Percentiles rank a stretch among this genome's conserved stretches.
These are phyloP conservation scores for Fusarium globosum DNA, from an alignment of 2,329 filamentous ascomycete genomes.

Conservation along the genomic window DNA sequence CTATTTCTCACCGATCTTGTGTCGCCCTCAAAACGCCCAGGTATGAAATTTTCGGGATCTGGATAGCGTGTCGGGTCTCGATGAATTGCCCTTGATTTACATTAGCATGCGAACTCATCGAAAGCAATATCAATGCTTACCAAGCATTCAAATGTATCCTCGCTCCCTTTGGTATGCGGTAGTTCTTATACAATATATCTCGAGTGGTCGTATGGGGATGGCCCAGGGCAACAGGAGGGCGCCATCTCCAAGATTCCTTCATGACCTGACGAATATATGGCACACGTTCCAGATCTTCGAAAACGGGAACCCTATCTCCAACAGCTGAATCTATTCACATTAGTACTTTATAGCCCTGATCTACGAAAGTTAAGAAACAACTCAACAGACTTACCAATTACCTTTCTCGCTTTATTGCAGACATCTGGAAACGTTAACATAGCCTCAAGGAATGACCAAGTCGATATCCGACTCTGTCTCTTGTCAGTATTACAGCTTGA, in stretches of 20 bases:
- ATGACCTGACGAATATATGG: background rate
- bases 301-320: background rate
- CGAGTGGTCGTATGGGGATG: background rate
- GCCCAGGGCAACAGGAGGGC: background rate
- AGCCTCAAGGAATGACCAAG: background rate
- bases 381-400: background rate
- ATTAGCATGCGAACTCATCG: background rate
- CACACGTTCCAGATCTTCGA: background rate
- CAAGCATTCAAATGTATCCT: background rate
- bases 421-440: background rate
- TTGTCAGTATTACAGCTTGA: background rate
- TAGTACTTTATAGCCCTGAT: too few species aligned
- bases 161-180: background rate
- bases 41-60: background rate
- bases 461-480: background rate
- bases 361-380: too few species aligned
- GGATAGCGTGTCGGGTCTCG: background rate
- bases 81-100: background rate
- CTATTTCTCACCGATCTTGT: background rate
- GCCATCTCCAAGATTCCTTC: background rate
- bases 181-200: background rate
- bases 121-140: background rate
- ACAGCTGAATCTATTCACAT: background rate
- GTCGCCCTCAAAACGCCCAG: background rate
- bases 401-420: background rate